Percentiles rank a stretch among this genome's conserved stretches.
Evolutionary conservation across 176 grass and related monocot genomes (phyloP).

Genomic region (Ananas comosus): DNA sequence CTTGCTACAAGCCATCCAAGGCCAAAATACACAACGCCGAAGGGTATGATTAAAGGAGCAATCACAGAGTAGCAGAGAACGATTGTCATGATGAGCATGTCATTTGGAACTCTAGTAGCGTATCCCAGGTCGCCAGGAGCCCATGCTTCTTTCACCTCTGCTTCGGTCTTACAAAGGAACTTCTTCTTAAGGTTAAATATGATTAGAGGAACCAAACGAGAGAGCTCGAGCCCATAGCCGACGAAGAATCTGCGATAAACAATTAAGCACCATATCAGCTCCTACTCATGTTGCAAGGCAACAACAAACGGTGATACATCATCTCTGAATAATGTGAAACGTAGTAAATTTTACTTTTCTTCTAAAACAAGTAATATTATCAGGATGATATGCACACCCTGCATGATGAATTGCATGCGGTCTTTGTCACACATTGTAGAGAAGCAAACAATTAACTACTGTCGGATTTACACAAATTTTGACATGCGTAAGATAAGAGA

Average conservation of each 20-base stretch:
- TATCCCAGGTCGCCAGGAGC: slow-evolving; percentile 55
- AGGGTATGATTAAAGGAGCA: slow-evolving; percentile 76
- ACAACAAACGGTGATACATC: too few relatives aligned
- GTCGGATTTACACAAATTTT: slow-evolving; percentile 11
- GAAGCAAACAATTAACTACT: slow-evolving; percentile 12
- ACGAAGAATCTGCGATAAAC: slow-evolving; percentile 66
- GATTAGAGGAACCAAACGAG: slow-evolving; percentile 76
- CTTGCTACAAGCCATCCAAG: slow-evolving; percentile 78
- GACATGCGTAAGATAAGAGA: neutral
- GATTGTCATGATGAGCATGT: slow-evolving; percentile 80
- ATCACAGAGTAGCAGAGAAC: slow-evolving; percentile 91
- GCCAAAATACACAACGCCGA: slow-evolving; percentile 72
- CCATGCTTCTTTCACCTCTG: slow-evolving; percentile 75
- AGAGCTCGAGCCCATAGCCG: slow-evolving; percentile 91
- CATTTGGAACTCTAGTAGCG: slow-evolving; percentile 66
- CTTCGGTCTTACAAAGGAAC: slow-evolving; percentile 92
- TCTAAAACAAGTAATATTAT: too few relatives aligned
- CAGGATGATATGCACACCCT: too few relatives aligned
- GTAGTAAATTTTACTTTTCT: too few relatives aligned
- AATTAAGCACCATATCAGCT: neutral
- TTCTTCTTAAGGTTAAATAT: slow-evolving; percentile 93
- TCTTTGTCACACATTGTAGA: neutral
- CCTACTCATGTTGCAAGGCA: neutral
- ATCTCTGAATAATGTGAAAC: too few relatives aligned
- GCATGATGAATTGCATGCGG: neutral